phyloP scores from a whole-genome alignment of 805 yeast genomes.

The Wickerhamomyces queroliae region DNA sequence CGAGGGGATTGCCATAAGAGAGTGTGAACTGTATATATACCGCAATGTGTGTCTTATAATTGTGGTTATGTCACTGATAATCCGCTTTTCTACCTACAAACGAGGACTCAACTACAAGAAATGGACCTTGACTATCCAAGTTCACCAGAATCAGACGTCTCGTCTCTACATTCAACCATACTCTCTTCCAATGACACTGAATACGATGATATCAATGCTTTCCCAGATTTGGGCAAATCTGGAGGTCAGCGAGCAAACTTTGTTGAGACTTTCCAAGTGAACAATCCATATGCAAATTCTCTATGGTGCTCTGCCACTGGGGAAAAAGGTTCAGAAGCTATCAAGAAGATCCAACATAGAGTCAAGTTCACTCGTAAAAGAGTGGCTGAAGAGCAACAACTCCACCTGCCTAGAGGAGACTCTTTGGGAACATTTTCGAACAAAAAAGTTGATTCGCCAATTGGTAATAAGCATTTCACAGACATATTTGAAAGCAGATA shows the following conservation, averaged over 20 bases:
- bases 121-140: neutral
- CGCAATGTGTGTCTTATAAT: neutral
- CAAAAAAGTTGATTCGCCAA: constrained; percentile 33
- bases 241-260: constrained; percentile 17
- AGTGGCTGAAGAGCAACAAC: constrained; percentile 1
- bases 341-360: constrained; percentile 23
- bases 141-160: constrained; percentile 4
- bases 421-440: constrained; percentile 7
- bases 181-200: constrained; percentile 3
- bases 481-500: constrained; percentile 5
- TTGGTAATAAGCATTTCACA: constrained; percentile 18
- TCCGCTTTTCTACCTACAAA: no score
- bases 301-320: constrained; percentile 35
- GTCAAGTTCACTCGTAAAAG: constrained; percentile 12
- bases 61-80: neutral
- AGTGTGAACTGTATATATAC: neutral
- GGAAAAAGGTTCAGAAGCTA: constrained; percentile 27
- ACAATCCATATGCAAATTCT: constrained; percentile 38
- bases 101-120: neutral
- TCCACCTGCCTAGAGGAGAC: constrained; percentile 21
- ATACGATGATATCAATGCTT: neutral
- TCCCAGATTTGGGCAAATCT: constrained; percentile 13
- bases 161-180: constrained; percentile 5
- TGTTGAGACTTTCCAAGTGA: constrained; percentile 6
- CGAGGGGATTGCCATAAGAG: neutral